These are phyloP conservation scores for Cyclotella baltica DNA, from an alignment of 108 stramenopile species.

Conservation along the genomic window DNA sequence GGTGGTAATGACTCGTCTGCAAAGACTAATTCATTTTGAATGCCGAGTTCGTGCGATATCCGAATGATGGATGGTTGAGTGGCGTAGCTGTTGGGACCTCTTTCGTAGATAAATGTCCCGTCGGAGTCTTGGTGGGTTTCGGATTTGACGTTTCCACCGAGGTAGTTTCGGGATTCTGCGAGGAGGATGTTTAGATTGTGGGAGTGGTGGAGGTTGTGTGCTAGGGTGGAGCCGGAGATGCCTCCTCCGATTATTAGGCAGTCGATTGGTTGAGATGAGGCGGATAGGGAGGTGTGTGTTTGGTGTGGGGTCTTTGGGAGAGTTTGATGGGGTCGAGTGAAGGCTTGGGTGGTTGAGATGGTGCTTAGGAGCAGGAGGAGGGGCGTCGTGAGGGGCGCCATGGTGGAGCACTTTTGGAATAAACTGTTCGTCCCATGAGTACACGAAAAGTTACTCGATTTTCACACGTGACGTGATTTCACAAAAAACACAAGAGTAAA, in stretches of 20 bases:
- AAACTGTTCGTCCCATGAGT: neutral
- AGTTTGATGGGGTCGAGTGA: neutral
- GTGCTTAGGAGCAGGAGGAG: conserved; percentile 11
- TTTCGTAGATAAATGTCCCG: conserved; percentile 93
- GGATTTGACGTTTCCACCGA: conserved; percentile 96
- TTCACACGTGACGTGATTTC: no score
- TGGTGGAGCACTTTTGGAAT: neutral
- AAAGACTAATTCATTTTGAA: conserved; percentile 91
- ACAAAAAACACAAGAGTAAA: no score
- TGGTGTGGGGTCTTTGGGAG: neutral
- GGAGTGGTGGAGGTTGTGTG: conserved; percentile 84
- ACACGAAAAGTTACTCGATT: no score
- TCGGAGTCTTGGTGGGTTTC: conserved; percentile 60
- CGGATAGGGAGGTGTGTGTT: conserved; percentile 30
- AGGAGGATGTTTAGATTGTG: conserved; percentile 71
- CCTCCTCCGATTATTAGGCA: conserved; percentile 92
- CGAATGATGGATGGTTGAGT: conserved; percentile 90
- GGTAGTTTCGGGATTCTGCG: conserved; percentile 80
- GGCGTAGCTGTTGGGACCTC: conserved; percentile 95
- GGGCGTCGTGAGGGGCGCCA: neutral
- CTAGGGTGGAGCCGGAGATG: conserved; percentile 90
- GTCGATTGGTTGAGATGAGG: conserved; percentile 54
- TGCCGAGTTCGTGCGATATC: conserved; percentile 90
- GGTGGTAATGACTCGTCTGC: conserved; percentile 88
- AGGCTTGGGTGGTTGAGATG: conserved; percentile 5